Percentiles rank a stretch among this genome's conserved stretches.
phyloP scores from a whole-genome alignment of 2,329 filamentous ascomycete species.

The Grosmannia serpens region DNA sequence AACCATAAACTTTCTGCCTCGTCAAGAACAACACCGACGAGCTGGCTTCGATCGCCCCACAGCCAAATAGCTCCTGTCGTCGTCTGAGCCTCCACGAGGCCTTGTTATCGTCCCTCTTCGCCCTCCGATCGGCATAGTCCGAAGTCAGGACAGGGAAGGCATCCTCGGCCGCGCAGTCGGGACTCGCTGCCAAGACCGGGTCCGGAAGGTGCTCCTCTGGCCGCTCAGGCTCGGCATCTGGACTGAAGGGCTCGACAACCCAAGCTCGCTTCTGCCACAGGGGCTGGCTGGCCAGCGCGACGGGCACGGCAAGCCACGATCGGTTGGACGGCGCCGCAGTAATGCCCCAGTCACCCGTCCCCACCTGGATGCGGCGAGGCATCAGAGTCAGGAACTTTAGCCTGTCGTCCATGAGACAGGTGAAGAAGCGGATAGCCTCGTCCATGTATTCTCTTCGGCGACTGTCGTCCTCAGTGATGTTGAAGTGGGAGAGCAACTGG shows the following conservation, averaged over 20 bases:
- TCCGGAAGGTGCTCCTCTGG: conserved; percentile 4
- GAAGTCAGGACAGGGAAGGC: conserved; percentile 9
- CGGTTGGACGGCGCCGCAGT: conserved; percentile 8
- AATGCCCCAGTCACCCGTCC: conserved; percentile 3
- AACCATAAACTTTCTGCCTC: conserved; percentile 14
- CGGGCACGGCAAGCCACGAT: conserved; percentile 11
- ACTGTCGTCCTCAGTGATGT: background rate
- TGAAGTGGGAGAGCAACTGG: background rate
- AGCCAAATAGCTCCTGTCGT: conserved; percentile 8
- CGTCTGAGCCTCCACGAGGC: conserved; percentile 10
- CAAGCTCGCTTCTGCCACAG: conserved; percentile 11
- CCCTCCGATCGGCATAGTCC: conserved; percentile 9
- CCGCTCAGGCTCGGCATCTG: background rate
- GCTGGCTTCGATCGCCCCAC: background rate
- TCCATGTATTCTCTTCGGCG: conserved; percentile 3
- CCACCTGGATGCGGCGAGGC: conserved; percentile 9
- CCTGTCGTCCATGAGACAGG: background rate
- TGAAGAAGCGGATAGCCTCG: conserved; percentile 7
- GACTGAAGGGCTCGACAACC: conserved; percentile 15
- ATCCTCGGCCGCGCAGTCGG: background rate
- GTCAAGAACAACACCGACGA: conserved; percentile 5
- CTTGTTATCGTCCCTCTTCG: background rate
- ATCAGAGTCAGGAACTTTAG: background rate
- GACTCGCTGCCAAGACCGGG: background rate
- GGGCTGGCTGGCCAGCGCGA: conserved; percentile 8